phyloP scores from a whole-genome alignment of 352 stramenopile genomes.

The Phytophthora sansomeana region DNA sequence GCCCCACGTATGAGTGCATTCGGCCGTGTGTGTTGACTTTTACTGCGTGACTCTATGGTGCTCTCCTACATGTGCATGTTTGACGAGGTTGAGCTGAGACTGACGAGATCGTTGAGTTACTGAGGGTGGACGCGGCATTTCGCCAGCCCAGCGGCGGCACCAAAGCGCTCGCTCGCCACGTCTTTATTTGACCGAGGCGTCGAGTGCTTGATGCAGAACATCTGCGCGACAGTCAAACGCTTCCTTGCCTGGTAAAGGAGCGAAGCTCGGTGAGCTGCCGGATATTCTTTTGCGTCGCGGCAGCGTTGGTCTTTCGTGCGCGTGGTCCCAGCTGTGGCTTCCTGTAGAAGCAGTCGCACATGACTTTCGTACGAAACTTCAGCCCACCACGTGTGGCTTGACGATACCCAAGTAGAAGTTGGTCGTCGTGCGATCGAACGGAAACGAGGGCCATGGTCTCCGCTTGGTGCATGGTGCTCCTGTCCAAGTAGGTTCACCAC shows the following conservation, averaged over 20 bases:
- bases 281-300: slow-evolving; percentile 30
- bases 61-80: background rate
- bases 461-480: background rate
- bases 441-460: too few species aligned
- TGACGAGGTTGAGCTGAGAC: background rate
- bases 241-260: slow-evolving; percentile 33
- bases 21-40: too few species aligned
- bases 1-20: too few species aligned
- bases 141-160: too few species aligned
- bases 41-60: too few species aligned
- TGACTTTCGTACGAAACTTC: slow-evolving; percentile 6
- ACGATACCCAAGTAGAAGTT: slow-evolving; percentile 14
- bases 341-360: slow-evolving; percentile 21
- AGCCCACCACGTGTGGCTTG: background rate
- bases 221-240: slow-evolving; percentile 25
- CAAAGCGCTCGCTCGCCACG: slow-evolving; percentile 35
- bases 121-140: slow-evolving; percentile 29
- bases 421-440: slow-evolving; percentile 25
- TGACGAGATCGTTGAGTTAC: slow-evolving; percentile 29
- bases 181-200: slow-evolving; percentile 25
- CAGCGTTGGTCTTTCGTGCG: slow-evolving; percentile 23
- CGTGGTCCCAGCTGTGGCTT: slow-evolving; percentile 9
- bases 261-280: background rate
- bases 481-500: slow-evolving; percentile 16
- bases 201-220: slow-evolving; percentile 25